A percentile compares a stretch with the other conserved stretches of the same genome.
phyloP scores from a whole-genome alignment of 345 rosid genomes.

The Eutrema japonicum region DNA sequence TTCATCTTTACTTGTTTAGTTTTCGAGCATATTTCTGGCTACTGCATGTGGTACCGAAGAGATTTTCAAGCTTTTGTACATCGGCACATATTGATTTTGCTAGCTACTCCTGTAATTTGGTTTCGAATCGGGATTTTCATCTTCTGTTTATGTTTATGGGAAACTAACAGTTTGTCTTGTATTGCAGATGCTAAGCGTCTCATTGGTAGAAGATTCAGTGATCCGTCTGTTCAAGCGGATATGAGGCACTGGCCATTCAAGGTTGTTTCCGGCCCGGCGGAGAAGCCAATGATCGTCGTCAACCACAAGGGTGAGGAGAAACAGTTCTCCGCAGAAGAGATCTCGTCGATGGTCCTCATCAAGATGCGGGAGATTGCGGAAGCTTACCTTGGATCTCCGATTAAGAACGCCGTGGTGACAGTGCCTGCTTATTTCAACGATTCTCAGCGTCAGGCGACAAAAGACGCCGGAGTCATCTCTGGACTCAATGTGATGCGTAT shows the following conservation, averaged over 20 bases:
- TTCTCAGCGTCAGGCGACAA: conserved; percentile 52
- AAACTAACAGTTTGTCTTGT: conserved; percentile 40
- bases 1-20: neutral
- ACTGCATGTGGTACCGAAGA: conserved; percentile 19
- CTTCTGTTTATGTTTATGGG: neutral
- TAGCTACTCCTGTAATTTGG: too few relatives aligned
- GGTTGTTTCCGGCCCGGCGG: conserved; percentile 47
- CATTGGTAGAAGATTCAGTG: conserved; percentile 50
- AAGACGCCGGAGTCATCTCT: conserved; percentile 50
- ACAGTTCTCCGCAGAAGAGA: conserved; percentile 49
- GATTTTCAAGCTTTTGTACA: too few relatives aligned
- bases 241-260: conserved; percentile 53
- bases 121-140: too few relatives aligned
- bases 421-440: conserved; percentile 59
- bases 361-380: conserved; percentile 54
- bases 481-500: conserved; percentile 52
- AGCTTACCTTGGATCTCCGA: conserved; percentile 40
- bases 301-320: conserved; percentile 55
- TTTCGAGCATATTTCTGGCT: conserved; percentile 19
- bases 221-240: conserved; percentile 49
- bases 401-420: conserved; percentile 51
- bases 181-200: conserved; percentile 52
- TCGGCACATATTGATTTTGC: too few relatives aligned
- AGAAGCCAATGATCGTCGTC: conserved; percentile 50
- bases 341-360: conserved; percentile 49